These are phyloP conservation scores for Rhizophagus clarus DNA, from an alignment of 192 early-diverging fungal genomes.

Conservation along the genomic window DNA sequence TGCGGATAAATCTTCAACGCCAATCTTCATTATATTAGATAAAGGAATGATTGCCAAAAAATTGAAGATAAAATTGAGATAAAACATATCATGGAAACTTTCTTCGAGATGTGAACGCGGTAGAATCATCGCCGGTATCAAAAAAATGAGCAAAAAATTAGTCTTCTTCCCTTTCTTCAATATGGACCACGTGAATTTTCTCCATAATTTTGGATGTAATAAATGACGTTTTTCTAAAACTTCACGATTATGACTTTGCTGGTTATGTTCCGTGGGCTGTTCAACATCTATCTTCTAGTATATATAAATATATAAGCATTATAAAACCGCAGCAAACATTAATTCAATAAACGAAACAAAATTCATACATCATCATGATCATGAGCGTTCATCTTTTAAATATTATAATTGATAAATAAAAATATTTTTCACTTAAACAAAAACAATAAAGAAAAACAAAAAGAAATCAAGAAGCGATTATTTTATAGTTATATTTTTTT, in stretches of 20 bases:
- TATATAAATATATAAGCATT: not conserved
- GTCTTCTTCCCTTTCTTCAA: not conserved
- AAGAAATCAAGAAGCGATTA: no score
- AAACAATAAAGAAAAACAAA: no score
- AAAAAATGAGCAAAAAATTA: slow-evolving; percentile 11
- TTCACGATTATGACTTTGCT: no score
- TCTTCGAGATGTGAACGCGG: not conserved
- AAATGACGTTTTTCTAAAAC: not conserved
- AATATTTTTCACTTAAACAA: no score
- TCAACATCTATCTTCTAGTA: no score
- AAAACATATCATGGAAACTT: not conserved
- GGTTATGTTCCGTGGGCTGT: not conserved
- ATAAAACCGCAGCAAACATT: no score
- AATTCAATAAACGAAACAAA: no score
- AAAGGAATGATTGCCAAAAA: slow-evolving; percentile 24
- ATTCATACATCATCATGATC: no score
- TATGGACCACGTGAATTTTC: not conserved
- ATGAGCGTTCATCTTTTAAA: no score
- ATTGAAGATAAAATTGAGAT: not conserved
- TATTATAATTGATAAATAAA: no score
- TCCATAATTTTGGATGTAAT: not conserved
- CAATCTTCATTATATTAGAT: slow-evolving; percentile 8
- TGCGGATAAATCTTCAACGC: slow-evolving; percentile 16
- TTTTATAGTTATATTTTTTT: no score
- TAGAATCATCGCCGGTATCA: not conserved